A percentile compares a stretch with the other conserved stretches of the same genome.
Evolutionary conservation across 2,329 filamentous ascomycete genomes (phyloP).

Genomic region (Phoma herbarum): DNA sequence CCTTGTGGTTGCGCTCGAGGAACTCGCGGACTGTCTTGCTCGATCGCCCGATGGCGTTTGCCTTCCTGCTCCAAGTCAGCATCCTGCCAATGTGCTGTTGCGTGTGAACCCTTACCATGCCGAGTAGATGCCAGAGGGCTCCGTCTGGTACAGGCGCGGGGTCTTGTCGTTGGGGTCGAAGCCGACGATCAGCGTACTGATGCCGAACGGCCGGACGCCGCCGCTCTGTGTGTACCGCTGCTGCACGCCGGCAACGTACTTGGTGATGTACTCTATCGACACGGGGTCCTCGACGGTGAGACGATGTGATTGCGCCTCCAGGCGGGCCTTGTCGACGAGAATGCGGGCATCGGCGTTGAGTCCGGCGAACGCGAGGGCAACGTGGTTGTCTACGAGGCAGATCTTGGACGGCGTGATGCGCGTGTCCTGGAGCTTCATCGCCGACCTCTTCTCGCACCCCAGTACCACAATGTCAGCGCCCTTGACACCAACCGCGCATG

Average conservation of each 20-base stretch:
- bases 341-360: conserved; percentile 98
- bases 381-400: conserved; percentile 92
- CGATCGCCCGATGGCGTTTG: conserved; percentile 96
- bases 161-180: conserved; percentile 93
- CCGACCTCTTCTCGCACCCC: conserved; percentile 97
- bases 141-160: conserved; percentile 94
- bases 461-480: conserved; percentile 93
- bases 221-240: conserved; percentile 99
- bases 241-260: conserved; percentile 97
- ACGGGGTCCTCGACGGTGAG: conserved; percentile 97
- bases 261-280: conserved; percentile 99
- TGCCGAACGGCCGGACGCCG: conserved; percentile 97
- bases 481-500: conserved; percentile 97
- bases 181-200: conserved; percentile 97
- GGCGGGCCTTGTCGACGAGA: conserved; percentile 94
- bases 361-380: conserved; percentile 95
- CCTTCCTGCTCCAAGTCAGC: conserved; percentile 74
- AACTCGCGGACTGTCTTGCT: conserved; percentile 99
- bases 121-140: conserved; percentile 99
- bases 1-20: conserved; percentile 98
- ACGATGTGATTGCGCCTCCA: conserved; percentile 97
- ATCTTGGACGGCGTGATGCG: conserved; percentile 99
- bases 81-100: not conserved
- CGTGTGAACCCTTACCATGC: conserved; percentile 76
- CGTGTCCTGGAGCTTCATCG: conserved; percentile 99